These are phyloP conservation scores for Ormosia semicastrata DNA, from an alignment of 306 rosid genomes.

Conservation along the genomic window DNA sequence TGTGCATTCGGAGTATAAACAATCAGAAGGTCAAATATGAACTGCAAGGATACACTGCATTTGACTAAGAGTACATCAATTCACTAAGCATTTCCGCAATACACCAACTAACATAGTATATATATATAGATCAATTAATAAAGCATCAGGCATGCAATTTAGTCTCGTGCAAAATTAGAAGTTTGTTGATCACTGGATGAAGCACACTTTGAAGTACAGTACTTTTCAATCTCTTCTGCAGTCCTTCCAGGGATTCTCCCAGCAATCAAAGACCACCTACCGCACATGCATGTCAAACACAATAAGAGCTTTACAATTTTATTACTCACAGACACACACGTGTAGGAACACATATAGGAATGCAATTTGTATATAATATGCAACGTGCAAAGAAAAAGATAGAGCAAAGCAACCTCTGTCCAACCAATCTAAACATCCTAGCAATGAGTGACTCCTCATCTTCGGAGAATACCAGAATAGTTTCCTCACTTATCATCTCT, in stretches of 20 bases:
- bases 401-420: too few species aligned
- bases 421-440: too few species aligned
- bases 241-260: slow-evolving; percentile 16
- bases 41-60: not conserved
- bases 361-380: too few species aligned
- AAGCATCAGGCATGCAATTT: not conserved
- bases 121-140: not conserved
- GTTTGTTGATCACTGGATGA: not conserved
- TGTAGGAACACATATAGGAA: too few species aligned
- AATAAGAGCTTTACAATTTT: not conserved
- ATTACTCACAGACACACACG: too few species aligned
- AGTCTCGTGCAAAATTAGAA: not conserved
- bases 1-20: too few species aligned
- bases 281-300: too few species aligned
- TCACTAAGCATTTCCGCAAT: not conserved
- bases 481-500: too few species aligned
- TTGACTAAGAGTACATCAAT: not conserved
- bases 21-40: too few species aligned
- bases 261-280: slow-evolving; percentile 26
- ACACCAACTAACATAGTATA: not conserved
- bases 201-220: not conserved
- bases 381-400: too few species aligned
- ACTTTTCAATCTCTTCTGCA: slow-evolving; percentile 20
- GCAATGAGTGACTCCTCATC: too few species aligned
- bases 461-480: too few species aligned